Base-by-base conservation (phyloP, 2,329 filamentous ascomycete species). In the Tolypocladium pustulatum region DNA sequence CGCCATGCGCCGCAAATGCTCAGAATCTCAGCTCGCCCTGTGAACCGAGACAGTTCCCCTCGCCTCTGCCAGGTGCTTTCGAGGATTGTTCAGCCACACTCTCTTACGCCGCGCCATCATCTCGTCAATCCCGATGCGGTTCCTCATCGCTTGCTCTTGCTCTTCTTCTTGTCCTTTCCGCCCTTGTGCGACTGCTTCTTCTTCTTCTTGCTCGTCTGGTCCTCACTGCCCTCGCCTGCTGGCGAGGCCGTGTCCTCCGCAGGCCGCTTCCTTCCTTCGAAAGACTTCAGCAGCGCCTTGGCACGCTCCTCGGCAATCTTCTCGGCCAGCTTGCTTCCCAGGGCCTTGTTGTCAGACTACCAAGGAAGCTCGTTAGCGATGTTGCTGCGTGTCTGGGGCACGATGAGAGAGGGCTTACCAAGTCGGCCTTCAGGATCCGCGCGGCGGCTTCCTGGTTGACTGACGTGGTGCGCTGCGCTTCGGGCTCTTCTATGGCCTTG, bases 341-440 rank as follows among this genome's bases (percentile, higher is more conserved):
- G 68, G 2, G 72, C 67, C 59, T 81, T 78, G 66, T 83, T 78
- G 60, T 82, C 80, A 20, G 73, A 73, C 78, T 80, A 53, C 4
- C 27, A 22, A 30, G 1, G 34, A 7, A 8, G 38, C 17, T 0
- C 1, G 51, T 66, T 20, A 68, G 66, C 43, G 27, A 30, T 32
- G 25, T 1, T 4, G 15, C 46, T 30, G 8, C 25, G 27, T 20
- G 25, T 9, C 7, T 9, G 15, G 13, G 43, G 25, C 17, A 1
- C 1, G 27, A 9, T 51, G 25, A 5, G 43, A 3, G 17, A 13
- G 3, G 41, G 70, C 82, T 65, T 75, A 90, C 87, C 67, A 97
- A 75, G 57, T 89, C 90, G 61, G 90, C 84, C 69, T 88, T 90
- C 66, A 99, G 86, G 61, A 99, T 89, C 56, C 93, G 82, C 56